Conservation (phyloP, 2,329 filamentous ascomycete genomes). For the Fusarium foetens region DNA sequence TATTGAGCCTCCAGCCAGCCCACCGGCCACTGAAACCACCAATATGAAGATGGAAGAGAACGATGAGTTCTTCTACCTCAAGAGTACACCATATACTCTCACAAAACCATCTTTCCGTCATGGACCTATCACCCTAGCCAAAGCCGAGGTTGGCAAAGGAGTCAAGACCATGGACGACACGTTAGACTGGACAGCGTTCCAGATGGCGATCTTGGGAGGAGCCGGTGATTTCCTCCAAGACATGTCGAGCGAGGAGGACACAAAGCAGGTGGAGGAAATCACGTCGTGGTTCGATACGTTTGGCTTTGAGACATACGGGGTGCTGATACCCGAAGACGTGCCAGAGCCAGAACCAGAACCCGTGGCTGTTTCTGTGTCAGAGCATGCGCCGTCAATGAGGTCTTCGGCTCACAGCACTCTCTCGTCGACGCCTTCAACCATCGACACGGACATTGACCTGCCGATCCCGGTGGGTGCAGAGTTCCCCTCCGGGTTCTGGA, state of each 20-base stretch:
- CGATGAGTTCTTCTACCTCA: conserved; percentile 60
- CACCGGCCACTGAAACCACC: neutral
- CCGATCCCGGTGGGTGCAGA: conserved; percentile 53
- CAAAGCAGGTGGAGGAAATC: conserved; percentile 56
- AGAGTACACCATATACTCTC: conserved; percentile 60
- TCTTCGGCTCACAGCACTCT: conserved; percentile 40
- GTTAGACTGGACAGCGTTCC: conserved; percentile 72
- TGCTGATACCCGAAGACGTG: conserved; percentile 47
- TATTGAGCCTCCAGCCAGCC: conserved; percentile 6
- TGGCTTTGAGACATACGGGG: conserved; percentile 57
- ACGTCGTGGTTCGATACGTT: conserved; percentile 63
- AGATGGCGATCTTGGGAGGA: conserved; percentile 71
- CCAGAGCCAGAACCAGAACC: neutral
- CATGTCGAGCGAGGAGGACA: conserved; percentile 56
- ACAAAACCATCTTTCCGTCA: conserved; percentile 63
- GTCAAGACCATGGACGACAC: conserved; percentile 57
- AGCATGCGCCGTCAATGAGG: conserved; percentile 24
- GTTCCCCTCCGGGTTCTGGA: conserved; percentile 49
- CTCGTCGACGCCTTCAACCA: conserved; percentile 45
- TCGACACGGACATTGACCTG: conserved; percentile 50
- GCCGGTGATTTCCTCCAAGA: conserved; percentile 63
- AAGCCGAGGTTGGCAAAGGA: conserved; percentile 54
- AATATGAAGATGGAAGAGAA: conserved; percentile 47
- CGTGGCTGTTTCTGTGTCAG: neutral
- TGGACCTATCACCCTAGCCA: conserved; percentile 64